Evolutionary conservation across 1,284 basidiomycete genomes (phyloP).

Genomic region (Naganishia sp.): DNA sequence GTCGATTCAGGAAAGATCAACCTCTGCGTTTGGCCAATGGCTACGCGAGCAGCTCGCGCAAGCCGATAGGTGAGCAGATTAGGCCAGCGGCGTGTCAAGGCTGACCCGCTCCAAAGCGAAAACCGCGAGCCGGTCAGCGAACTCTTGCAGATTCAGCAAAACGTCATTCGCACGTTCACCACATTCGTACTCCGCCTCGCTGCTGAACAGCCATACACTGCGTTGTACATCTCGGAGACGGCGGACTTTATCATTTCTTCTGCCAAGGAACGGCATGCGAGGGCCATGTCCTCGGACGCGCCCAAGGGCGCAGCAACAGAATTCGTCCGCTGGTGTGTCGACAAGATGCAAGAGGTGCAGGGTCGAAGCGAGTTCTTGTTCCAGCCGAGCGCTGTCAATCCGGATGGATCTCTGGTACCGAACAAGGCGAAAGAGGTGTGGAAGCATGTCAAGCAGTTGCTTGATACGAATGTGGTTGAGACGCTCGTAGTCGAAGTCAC

Average conservation of each 20-base stretch:
- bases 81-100: neutral
- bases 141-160: constrained; percentile 18
- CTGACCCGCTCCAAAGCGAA: neutral
- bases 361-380: constrained; percentile 19
- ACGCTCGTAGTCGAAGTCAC: constrained; percentile 15
- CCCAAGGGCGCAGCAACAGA: neutral
- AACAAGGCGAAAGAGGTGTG: constrained; percentile 17
- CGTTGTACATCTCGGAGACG: constrained; percentile 10
- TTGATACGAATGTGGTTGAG: constrained; percentile 19
- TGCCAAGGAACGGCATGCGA: neutral
- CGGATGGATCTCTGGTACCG: constrained; percentile 11
- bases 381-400: constrained; percentile 9
- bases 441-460: constrained; percentile 10
- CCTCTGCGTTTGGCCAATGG: constrained; percentile 10
- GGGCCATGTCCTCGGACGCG: neutral
- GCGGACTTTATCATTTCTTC: constrained; percentile 2
- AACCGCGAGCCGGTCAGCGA: constrained; percentile 9
- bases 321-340: constrained; percentile 11
- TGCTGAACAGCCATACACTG: constrained; percentile 17
- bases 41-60: constrained; percentile 18
- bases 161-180: constrained; percentile 21
- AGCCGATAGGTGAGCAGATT: neutral
- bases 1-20: constrained; percentile 25
- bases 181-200: constrained; percentile 13
- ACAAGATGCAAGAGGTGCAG: constrained; percentile 14